These are phyloP conservation scores for Moricandia arvensis DNA, from an alignment of 345 rosid genomes.

Conservation along the genomic window DNA sequence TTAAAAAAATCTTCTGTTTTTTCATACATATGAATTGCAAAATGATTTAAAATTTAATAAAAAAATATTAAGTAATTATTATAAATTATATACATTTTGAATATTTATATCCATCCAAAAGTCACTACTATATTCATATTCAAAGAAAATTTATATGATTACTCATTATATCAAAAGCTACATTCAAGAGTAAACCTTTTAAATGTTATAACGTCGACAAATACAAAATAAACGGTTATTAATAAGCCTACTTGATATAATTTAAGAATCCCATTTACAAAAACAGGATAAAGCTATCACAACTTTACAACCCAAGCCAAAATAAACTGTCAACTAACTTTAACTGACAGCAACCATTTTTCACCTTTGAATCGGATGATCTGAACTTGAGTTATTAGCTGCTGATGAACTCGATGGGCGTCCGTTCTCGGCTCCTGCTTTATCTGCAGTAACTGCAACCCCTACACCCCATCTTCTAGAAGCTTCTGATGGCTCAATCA, in stretches of 20 bases:
- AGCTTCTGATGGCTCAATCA: slow-evolving; percentile 61
- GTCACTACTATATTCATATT: no score
- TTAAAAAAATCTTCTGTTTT: no score
- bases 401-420: slow-evolving; percentile 47
- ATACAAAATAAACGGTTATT: slow-evolving; percentile 13
- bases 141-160: background rate
- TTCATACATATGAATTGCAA: no score
- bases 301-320: slow-evolving; percentile 36
- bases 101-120: no score
- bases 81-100: no score
- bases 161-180: background rate
- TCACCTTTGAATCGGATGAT: slow-evolving; percentile 53
- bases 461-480: slow-evolving; percentile 56
- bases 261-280: slow-evolving; percentile 35
- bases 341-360: slow-evolving; percentile 22
- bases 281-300: slow-evolving; percentile 22
- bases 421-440: slow-evolving; percentile 43
- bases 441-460: slow-evolving; percentile 33
- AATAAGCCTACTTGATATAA: slow-evolving; percentile 10
- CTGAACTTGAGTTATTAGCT: slow-evolving; percentile 37
- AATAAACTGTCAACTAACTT: slow-evolving; percentile 35
- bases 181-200: background rate
- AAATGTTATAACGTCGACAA: background rate
- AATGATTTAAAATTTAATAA: no score
- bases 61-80: no score